Conservation (phyloP, 768 basidiomycete genomes). For the Amanita molliuscula region DNA sequence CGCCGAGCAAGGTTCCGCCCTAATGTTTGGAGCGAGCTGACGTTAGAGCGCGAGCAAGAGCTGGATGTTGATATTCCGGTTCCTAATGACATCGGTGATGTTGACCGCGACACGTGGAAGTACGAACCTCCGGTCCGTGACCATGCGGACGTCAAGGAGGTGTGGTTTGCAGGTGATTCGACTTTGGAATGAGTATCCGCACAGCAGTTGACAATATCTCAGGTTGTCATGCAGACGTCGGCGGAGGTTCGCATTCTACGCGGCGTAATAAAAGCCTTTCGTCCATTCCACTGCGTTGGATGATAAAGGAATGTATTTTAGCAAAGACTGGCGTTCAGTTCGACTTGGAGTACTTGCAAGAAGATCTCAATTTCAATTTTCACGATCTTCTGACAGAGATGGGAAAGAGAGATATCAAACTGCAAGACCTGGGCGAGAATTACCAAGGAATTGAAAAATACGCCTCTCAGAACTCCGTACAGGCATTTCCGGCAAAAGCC, state of each 20-base stretch:
- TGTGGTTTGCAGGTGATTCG: constrained; percentile 15
- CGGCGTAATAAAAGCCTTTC: constrained; percentile 13
- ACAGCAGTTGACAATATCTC: background rate
- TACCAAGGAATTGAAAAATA: constrained; percentile 2
- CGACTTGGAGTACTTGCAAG: constrained; percentile 11
- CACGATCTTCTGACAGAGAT: constrained; percentile 4
- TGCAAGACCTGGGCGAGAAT: background rate
- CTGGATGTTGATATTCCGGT: constrained; percentile 12
- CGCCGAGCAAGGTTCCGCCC: constrained; percentile 15
- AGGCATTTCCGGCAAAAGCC: background rate
- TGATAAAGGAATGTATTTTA: constrained; percentile 19
- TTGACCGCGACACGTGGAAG: constrained; percentile 11
- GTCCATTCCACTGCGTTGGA: constrained; percentile 18
- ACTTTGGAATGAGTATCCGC: background rate
- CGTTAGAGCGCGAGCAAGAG: constrained; percentile 14
- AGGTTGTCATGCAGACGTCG: constrained; percentile 16
- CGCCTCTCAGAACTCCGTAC: background rate
- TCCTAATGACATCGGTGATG: constrained; percentile 4
- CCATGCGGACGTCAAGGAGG: constrained; percentile 14
- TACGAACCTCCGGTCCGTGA: constrained; percentile 13
- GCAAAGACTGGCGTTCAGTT: constrained; percentile 13
- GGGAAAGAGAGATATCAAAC: background rate
- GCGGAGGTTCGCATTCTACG: constrained; percentile 16
- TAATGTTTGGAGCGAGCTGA: constrained; percentile 14
- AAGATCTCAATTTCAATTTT: constrained; percentile 13